A percentile compares a stretch with the other conserved stretches of the same genome.
phyloP scores from a whole-genome alignment of 495 filamentous ascomycete species.

The Penicillium antarcticum region DNA sequence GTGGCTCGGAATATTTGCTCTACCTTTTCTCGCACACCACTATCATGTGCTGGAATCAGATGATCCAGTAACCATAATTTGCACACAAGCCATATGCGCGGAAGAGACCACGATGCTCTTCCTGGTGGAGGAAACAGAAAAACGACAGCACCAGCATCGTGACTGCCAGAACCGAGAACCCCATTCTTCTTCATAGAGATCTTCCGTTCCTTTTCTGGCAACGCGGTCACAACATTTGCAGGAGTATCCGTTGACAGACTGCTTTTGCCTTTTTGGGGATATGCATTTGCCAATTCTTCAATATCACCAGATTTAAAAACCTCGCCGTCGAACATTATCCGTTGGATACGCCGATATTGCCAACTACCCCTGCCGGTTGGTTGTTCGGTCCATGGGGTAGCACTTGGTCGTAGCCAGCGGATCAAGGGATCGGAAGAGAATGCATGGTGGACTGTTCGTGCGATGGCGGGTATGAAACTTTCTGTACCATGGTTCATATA shows the following conservation, averaged over 20 bases:
- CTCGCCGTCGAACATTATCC: constrained; percentile 18
- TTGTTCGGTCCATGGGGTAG: constrained; percentile 13
- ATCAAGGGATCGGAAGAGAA: constrained; percentile 31
- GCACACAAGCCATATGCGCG: constrained; percentile 1
- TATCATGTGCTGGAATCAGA: constrained; percentile 14
- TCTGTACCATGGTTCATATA: neutral
- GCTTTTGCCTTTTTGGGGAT: neutral
- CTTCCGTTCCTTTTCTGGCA: neutral
- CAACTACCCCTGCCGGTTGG: constrained; percentile 12
- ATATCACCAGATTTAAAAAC: constrained; percentile 16
- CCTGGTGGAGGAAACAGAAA: constrained; percentile 22
- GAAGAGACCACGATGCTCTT: constrained; percentile 12
- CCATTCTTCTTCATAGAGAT: neutral
- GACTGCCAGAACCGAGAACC: neutral
- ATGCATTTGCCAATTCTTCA: constrained; percentile 5
- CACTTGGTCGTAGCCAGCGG: constrained; percentile 26
- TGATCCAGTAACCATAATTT: constrained; percentile 23
- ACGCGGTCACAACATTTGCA: too few relatives aligned
- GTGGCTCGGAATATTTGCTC: neutral
- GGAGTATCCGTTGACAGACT: neutral
- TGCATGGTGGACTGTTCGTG: constrained; percentile 21
- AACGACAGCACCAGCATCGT: constrained; percentile 20
- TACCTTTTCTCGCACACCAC: constrained; percentile 15
- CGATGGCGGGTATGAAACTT: constrained; percentile 11
- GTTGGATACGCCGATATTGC: constrained; percentile 28